Percentiles rank a stretch among this genome's conserved stretches.
phyloP scores from a whole-genome alignment of 2,329 filamentous ascomycete genomes.

The Aureobasidium sp. region DNA sequence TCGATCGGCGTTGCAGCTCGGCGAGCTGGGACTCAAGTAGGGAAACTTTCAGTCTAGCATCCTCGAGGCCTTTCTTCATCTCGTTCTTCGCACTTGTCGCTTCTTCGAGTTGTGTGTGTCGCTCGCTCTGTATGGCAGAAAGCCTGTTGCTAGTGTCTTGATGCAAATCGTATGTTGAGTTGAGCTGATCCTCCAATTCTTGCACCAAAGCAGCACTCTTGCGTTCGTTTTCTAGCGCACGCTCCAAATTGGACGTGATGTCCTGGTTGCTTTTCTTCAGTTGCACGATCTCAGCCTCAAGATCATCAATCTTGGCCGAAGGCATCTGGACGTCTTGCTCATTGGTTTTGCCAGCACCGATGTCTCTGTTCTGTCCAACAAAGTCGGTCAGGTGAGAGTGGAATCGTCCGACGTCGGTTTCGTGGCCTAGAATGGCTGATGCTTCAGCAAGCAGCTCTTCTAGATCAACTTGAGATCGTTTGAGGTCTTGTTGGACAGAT shows the following conservation, averaged over 20 bases:
- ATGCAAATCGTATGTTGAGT: slow-evolving; percentile 89
- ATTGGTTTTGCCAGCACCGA: slow-evolving; percentile 21
- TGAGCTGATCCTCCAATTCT: slow-evolving; percentile 93
- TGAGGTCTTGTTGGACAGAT: slow-evolving; percentile 54
- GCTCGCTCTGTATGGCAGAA: slow-evolving; percentile 55
- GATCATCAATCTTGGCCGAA: slow-evolving; percentile 30
- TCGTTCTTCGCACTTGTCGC: slow-evolving; percentile 36
- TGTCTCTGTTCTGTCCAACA: slow-evolving; percentile 34
- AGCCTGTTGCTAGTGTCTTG: slow-evolving; percentile 78
- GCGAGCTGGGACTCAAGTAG: slow-evolving; percentile 66
- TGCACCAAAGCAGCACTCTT: slow-evolving; percentile 90
- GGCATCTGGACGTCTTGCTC: slow-evolving; percentile 34
- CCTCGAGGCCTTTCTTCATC: slow-evolving; percentile 60
- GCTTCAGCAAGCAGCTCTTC: slow-evolving; percentile 56
- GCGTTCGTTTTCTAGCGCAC: slow-evolving; percentile 61
- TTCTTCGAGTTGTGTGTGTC: slow-evolving; percentile 36
- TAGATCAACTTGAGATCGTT: slow-evolving; percentile 52
- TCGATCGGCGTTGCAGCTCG: slow-evolving; percentile 36
- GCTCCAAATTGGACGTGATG: slow-evolving; percentile 51
- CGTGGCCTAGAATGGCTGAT: slow-evolving; percentile 58
- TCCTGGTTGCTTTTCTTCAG: slow-evolving; percentile 46
- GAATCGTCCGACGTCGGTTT: slow-evolving; percentile 40
- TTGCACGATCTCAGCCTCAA: slow-evolving; percentile 40
- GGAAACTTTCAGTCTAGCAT: slow-evolving; percentile 67
- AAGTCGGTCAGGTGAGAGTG: slow-evolving; percentile 38